Base-by-base conservation (phyloP, 2,329 filamentous ascomycete species). In the Fusarium sp. region DNA sequence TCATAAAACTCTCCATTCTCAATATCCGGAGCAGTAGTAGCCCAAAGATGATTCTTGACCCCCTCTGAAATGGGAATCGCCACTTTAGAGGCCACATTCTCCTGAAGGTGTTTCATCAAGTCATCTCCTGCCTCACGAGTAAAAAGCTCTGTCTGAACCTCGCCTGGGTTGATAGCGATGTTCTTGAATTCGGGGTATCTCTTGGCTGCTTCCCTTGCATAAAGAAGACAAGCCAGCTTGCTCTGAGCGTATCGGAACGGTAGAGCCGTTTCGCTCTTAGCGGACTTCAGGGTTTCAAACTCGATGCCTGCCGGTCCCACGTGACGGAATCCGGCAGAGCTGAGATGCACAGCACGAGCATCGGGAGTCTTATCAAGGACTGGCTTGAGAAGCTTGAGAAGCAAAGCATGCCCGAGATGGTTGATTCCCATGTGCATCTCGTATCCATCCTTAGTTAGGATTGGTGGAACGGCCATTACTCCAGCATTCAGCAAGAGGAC, bases 381-480 rank as follows among this genome's bases (percentile, higher is more conserved):
- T 0, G 49, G 39, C 0, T 47, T 20, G 5, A 69, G 35, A 0
- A 64, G 35, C 0, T 47, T 69, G 3, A 69, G 35, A 0, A 69
- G 15, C 0, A 69, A 45, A 2, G 57, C 66, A 5, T 69, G 66
- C 0, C 66, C 65, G 1, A 69, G 57, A 10, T 69, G 57, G 5
- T 69, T 69, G 3, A 39, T 64, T 1, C 66, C 65, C 6, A 69
- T 64, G 3, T 69, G 65, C 65, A 69, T 69, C 8, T 69, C 66
- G 2, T 69, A 64, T 0, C 66, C 66, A 5, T 69, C 58, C 0
- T 64, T 64, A 0, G 65, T 69, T 3, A 69, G 31, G 3, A 15
- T 18, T 1, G 66, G 48, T 6, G 66, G 66, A 17, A 12, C 38
- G 5, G 56, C 66, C 66, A 69, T 69, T 1, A 69, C 3, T 5